phyloP scores from a whole-genome alignment of 495 filamentous ascomycete species.

The Amphirosellinia nigrospora region DNA sequence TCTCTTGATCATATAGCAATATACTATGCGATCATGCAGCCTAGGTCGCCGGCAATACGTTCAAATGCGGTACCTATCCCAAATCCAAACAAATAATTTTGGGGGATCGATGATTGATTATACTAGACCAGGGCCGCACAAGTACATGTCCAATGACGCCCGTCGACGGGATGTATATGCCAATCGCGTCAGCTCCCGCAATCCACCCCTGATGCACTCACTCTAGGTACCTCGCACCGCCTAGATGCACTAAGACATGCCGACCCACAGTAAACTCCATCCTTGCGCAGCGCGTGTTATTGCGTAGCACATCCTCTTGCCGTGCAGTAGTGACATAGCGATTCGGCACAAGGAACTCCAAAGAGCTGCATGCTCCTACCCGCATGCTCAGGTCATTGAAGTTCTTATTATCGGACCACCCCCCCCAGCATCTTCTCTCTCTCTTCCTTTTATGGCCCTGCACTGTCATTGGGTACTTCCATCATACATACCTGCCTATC shows the following conservation, averaged over 20 bases:
- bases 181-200: constrained; percentile 37
- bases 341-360: constrained; percentile 5
- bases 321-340: constrained; percentile 4
- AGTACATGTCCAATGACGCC: constrained; percentile 28
- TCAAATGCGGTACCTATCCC: not conserved
- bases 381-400: constrained; percentile 3
- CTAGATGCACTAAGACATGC: not conserved
- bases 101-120: not conserved
- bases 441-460: not conserved
- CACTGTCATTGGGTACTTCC: not conserved
- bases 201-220: constrained; percentile 21
- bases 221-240: not conserved
- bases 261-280: not conserved
- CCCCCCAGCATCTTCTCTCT: not conserved
- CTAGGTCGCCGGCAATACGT: not conserved
- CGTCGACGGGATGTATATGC: constrained; percentile 18
- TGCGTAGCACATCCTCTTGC: constrained; percentile 4
- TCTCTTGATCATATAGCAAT: constrained; percentile 6
- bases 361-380: not conserved
- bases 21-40: constrained; percentile 2
- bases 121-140: too few relatives aligned
- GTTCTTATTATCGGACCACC: not conserved
- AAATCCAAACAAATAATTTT: not conserved
- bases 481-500: constrained; percentile 3
- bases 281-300: constrained; percentile 7